A percentile compares a stretch with the other conserved stretches of the same genome.
These are phyloP conservation scores for Haplosporangium sp. DNA, from an alignment of 371 early-diverging fungal genomes.

Conservation along the genomic window DNA sequence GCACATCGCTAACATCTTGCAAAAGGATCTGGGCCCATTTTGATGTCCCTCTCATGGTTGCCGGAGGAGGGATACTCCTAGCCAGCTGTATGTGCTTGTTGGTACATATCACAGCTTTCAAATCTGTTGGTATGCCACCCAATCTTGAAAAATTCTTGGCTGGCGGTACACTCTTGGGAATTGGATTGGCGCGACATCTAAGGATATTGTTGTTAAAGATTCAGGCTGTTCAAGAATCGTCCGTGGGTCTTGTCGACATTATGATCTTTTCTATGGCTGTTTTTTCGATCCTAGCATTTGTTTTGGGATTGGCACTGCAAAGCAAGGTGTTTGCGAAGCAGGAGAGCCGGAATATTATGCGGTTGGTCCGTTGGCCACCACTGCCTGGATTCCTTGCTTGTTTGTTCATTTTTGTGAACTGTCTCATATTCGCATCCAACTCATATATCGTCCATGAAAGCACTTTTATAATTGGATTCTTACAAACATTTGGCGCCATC, in stretches of 20 bases:
- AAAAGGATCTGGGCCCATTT: slow-evolving; percentile 94
- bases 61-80: slow-evolving; percentile 68
- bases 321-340: slow-evolving; percentile 19
- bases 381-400: slow-evolving; percentile 53
- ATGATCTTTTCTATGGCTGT: slow-evolving; percentile 37
- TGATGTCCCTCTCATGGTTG: slow-evolving; percentile 74
- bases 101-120: slow-evolving; percentile 34
- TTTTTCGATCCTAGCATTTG: slow-evolving; percentile 37
- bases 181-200: slow-evolving; percentile 28
- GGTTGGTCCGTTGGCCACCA: slow-evolving; percentile 24
- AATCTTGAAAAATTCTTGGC: slow-evolving; percentile 41
- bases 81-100: slow-evolving; percentile 41
- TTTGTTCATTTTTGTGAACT: slow-evolving; percentile 65
- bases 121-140: slow-evolving; percentile 30
- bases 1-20: slow-evolving; percentile 75
- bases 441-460: slow-evolving; percentile 93
- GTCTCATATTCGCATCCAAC: slow-evolving; percentile 83
- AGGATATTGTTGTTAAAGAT: slow-evolving; percentile 24
- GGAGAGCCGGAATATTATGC: slow-evolving; percentile 14
- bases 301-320: slow-evolving; percentile 20
- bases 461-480: slow-evolving; percentile 69
- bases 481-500: slow-evolving; percentile 71
- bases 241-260: slow-evolving; percentile 51
- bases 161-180: slow-evolving; percentile 48
- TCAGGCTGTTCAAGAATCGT: slow-evolving; percentile 39